Evolutionary conservation across 371 early-diverging fungal species (phyloP), one percentile per base, ranked within the genome.

Genomic region (Sporodiniella umbellata): DNA sequence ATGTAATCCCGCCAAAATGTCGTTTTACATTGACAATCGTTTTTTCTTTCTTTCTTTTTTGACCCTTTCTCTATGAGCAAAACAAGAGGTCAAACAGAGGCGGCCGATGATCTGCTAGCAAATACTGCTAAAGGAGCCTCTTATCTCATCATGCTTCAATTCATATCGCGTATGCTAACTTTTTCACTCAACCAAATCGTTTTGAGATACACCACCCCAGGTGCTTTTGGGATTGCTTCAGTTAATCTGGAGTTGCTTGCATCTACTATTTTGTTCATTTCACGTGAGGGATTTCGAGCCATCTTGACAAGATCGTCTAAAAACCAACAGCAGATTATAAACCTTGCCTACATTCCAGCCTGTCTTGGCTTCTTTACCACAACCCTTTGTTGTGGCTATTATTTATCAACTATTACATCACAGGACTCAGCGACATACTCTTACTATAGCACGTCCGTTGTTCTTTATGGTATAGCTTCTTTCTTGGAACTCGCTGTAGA

Each of bases 231-330:
- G 3, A 79, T 93, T 12, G 94, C 92, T 0, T 81, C 86, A 1
- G 82, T 94, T 38, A 85, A 90, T 40, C 71, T 96, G 23, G 96
- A 96, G 66, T 79, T 97, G 10, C 60, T 95, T 11, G 66, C 90
- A 11, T 84, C 86, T 14, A 88, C 96, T 0, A 86, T 96, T 35
- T 70, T 96, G 38, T 96, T 96, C 65, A 78, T 98, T 19, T 92
- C 94, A 0, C 78, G 98, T 10, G 98, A 98, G 64, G 87, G 87
- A 18, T 81, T 95, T 42, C 82, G 98, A 19, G 87, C 87, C 69
- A 95, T 93, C 0, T 62, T 92, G 21, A 60, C 94, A 35, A 69
- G 81, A 30, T 48, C 65, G n/a, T 56, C 50, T 21, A 60, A 42
- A 45, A 53, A 52, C 40, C 74, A 75, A 11, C 90, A 90, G 63